Base-by-base conservation (phyloP, 148 eudicot genomes). In the Arbutus unedo region DNA sequence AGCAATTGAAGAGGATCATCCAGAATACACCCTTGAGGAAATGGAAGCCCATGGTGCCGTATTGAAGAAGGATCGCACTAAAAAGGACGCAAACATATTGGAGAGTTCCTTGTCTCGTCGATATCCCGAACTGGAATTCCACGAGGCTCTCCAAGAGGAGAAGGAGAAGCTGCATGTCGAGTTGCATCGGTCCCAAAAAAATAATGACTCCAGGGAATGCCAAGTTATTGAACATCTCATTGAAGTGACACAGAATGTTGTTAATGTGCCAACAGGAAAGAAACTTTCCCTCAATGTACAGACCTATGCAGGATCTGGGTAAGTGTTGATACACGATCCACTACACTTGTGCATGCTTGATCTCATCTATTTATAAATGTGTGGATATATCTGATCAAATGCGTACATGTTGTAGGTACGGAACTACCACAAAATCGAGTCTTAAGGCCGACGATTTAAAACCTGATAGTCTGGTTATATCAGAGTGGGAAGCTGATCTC, bases 401-500 rank as follows among this genome's bases (percentile, higher is more conserved):
- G 9, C 2, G 59, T 43, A 55, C 15, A 2, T 56, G 7, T 10
- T 78, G 49, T 59, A 56, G 80, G 49, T 56, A 43, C 56, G 80
- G 25, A 78, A 55, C 50, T 19, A 49, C 47, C 48, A 67, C 74
- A 38, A 70, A 70, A 70, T 78, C 80, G 25, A 78, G 47, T 59
- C 25, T 5, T 16, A 16, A 50, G 49, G 48, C 67, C 31, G 0
- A 56, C 44, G 67, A 43, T 9, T 78, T 78, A 18, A 44, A 41
- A 8, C 15, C 80, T 18, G 31, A 57, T 38, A n/a, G 19, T 78
- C 80, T 55, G 9, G 68, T 7, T 56, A 41, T 15, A 57, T 78
- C 80, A 16, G 79, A 79, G 76, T 83, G 85, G 79, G 82, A 79
- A 21, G 66, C 79, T 3, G 85, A 83, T 83, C 82, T 83, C 73